These are phyloP conservation scores for Fagus sylvatica DNA, from an alignment of 306 rosid genomes.

Conservation along the genomic window DNA sequence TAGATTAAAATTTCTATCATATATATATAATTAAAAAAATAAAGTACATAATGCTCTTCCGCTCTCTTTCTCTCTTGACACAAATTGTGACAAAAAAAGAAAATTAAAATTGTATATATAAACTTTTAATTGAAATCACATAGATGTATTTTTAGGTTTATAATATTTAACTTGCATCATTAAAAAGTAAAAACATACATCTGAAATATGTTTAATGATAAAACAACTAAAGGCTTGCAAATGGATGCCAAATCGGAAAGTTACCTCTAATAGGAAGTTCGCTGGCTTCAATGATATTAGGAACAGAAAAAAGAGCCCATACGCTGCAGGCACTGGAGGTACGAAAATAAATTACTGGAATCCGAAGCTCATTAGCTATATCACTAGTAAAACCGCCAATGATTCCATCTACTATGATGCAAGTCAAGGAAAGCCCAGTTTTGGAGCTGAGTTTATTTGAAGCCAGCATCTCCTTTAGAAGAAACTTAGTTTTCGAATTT, in stretches of 20 bases:
- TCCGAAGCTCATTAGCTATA: conserved; percentile 18
- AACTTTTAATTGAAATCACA: too few relatives aligned
- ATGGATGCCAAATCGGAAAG: neutral
- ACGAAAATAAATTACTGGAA: conserved; percentile 44
- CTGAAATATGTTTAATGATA: too few relatives aligned
- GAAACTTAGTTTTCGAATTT: conserved; percentile 16
- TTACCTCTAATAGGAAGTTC: conserved; percentile 57
- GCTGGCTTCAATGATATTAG: conserved; percentile 20
- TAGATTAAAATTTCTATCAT: too few relatives aligned
- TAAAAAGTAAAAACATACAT: too few relatives aligned
- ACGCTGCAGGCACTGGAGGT: conserved; percentile 34
- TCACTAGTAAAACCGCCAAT: conserved; percentile 31
- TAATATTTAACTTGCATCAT: too few relatives aligned
- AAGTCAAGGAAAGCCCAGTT: neutral
- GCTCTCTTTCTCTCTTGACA: too few relatives aligned
- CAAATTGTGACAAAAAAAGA: too few relatives aligned
- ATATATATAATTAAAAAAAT: too few relatives aligned
- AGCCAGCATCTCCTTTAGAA: conserved; percentile 23
- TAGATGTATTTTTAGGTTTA: too few relatives aligned
- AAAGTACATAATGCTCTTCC: too few relatives aligned
- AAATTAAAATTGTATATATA: too few relatives aligned
- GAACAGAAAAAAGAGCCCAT: conserved; percentile 43
- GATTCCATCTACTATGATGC: conserved; percentile 45
- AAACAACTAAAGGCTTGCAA: too few relatives aligned
- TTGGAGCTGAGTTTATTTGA: neutral